Conservation (phyloP, 768 basidiomycete species). For the Pulveroboletus sp. region DNA sequence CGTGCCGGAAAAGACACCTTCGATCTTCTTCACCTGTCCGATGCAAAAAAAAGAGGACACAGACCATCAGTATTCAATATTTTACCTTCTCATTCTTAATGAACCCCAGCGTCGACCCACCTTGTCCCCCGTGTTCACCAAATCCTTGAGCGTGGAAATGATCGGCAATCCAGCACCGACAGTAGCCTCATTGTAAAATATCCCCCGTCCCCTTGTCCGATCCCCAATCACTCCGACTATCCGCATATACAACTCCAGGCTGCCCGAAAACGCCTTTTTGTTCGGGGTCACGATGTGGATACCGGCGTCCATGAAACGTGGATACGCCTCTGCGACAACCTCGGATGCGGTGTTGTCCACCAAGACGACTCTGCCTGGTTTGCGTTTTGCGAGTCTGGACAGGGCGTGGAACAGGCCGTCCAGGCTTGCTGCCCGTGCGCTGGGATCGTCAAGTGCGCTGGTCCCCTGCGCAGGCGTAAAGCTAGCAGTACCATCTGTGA, state of each 20-base stretch:
- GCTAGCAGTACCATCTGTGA: conserved; percentile 40
- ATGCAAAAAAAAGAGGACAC: background rate
- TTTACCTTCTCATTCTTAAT: background rate
- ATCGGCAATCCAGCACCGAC: conserved; percentile 96
- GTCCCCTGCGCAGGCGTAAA: conserved; percentile 41
- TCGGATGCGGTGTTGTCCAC: conserved; percentile 94
- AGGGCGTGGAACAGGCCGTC: conserved; percentile 39
- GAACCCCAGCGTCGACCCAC: conserved; percentile 33
- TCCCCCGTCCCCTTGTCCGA: conserved; percentile 35
- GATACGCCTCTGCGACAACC: conserved; percentile 75
- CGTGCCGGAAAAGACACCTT: conserved; percentile 97
- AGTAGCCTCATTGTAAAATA: conserved; percentile 81
- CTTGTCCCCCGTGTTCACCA: conserved; percentile 90
- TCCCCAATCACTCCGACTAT: conserved; percentile 49
- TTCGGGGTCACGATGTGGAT: conserved; percentile 93
- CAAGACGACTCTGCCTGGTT: conserved; percentile 51
- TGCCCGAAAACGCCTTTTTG: conserved; percentile 91
- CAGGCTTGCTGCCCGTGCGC: conserved; percentile 36
- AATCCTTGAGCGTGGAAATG: conserved; percentile 85
- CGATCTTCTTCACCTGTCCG: conserved; percentile 75
- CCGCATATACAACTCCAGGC: conserved; percentile 56
- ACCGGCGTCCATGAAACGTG: conserved; percentile 69
- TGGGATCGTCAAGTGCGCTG: conserved; percentile 40
- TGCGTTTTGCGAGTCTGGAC: conserved; percentile 40
- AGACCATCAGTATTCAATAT: background rate